phyloP scores from a whole-genome alignment of 2,329 filamentous ascomycete species.

The Ceratocystis colombiana region DNA sequence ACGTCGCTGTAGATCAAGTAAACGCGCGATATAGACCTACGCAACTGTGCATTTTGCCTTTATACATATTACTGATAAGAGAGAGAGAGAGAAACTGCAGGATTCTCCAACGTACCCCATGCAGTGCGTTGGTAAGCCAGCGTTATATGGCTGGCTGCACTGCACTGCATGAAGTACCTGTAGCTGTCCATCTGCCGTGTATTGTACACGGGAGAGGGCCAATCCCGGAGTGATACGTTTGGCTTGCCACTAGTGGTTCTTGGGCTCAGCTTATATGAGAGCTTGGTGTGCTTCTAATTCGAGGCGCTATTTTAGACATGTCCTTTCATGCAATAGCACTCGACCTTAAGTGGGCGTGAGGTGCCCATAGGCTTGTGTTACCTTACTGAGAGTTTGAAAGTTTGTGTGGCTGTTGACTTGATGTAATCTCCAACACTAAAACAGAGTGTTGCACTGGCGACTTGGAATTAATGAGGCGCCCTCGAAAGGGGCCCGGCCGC shows the following conservation, averaged over 20 bases:
- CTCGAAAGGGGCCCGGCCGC: no score
- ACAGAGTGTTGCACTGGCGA: no score
- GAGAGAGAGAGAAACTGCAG: not conserved
- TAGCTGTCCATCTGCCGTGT: not conserved
- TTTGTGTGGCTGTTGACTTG: slow-evolving; percentile 1
- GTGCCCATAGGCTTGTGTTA: not conserved
- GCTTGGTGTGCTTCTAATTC: not conserved
- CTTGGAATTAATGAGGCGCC: no score
- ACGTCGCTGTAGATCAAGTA: not conserved
- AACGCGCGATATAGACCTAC: not conserved
- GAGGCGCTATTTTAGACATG: not conserved
- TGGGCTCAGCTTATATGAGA: not conserved
- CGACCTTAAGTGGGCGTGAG: not conserved
- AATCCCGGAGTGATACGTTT: not conserved
- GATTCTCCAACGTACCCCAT: not conserved
- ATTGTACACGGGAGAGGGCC: not conserved
- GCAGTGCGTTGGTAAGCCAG: no score
- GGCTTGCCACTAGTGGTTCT: not conserved
- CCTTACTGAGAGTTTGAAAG: not conserved
- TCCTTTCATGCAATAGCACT: not conserved
- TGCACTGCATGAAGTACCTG: not conserved
- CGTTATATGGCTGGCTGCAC: no score
- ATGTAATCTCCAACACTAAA: no score
- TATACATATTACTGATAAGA: slow-evolving; percentile 1
- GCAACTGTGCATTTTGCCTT: not conserved